Evolutionary conservation across 164 flowering plant species (phyloP), one percentile per base, ranked within the genome.

Genomic region (Vitis cinerea): DNA sequence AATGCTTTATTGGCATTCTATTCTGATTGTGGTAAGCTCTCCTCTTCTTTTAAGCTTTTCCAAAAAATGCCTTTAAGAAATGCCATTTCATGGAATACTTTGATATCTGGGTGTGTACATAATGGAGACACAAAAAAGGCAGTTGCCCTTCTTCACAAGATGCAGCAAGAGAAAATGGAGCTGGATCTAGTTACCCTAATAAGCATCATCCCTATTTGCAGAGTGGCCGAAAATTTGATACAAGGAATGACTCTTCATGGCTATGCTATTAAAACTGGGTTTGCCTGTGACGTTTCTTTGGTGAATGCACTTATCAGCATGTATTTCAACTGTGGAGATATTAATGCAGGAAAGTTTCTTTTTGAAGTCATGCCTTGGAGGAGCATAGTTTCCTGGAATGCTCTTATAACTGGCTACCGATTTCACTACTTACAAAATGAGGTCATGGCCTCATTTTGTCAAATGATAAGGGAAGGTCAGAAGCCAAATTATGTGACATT

Each of bases 311-410:
- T 89, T 50, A 77, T 87, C 50, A 82, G 78, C 69, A 87, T 87
- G 91, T 87, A 87, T 71, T 59, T 65, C 49, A 83, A 80, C 61
- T 85, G 86, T 61, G 86, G 81, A 29, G 75, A 83, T 64, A 61
- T 83, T 56, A 73, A 74, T 64, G 68, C 83, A 52, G 87, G 82
- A 3, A 66, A 30, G n/a, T 61, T 67, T 12, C 78, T 87, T 29
- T 85, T 89, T 65, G 80, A 82, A 8, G 65, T 48, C 29, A 83
- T 87, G 85, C 75, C 77, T 14, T 58, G 70, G 31, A 81, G 77
- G 71, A 67, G 69, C 60, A 68, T 87, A 69, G 79, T 84, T 19
- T 84, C 91, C 59, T 89, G 91, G 90, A 87, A 87, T 83, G 83
- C 90, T 64, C 50, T 87, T 69, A 64, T 89, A 11, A 81, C 88